These are phyloP conservation scores for Trichoderma breve DNA, from an alignment of 2,329 filamentous ascomycete species.

Conservation along the genomic window DNA sequence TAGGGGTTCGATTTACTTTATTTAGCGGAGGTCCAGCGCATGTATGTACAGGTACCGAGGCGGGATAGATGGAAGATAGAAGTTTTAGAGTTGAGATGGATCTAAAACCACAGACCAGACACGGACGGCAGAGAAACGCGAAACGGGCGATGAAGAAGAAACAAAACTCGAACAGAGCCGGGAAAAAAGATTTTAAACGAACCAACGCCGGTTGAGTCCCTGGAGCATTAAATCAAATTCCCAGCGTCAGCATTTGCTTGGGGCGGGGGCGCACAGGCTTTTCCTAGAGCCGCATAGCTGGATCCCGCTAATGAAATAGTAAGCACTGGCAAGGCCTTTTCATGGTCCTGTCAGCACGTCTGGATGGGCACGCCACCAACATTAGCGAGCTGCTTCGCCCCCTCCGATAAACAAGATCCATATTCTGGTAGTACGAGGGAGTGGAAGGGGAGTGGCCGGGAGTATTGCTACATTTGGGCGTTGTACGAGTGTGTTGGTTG, in stretches of 20 bases:
- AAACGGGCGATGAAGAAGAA: not conserved
- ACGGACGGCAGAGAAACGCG: not conserved
- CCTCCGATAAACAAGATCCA: not conserved
- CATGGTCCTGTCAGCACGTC: slow-evolving; percentile 11
- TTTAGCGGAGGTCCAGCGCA: slow-evolving; percentile 10
- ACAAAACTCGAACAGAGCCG: not conserved
- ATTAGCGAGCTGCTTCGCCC: slow-evolving; percentile 16
- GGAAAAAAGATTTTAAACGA: not conserved
- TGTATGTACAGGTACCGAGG: not conserved
- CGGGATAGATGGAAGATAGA: not conserved
- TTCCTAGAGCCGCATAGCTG: slow-evolving; percentile 16
- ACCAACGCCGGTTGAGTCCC: not conserved
- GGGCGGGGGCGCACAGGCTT: slow-evolving; percentile 3
- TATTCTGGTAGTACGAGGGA: not conserved
- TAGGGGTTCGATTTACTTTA: not conserved
- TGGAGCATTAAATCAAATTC: not conserved
- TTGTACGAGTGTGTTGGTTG: no score
- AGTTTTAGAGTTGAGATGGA: not conserved
- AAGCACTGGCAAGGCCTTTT: slow-evolving; percentile 15
- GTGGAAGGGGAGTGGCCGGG: not conserved
- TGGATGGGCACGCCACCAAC: not conserved
- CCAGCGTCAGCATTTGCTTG: slow-evolving; percentile 6
- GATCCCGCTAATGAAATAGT: not conserved
- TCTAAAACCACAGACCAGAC: not conserved
- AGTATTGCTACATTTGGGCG: not conserved